These are phyloP conservation scores for Emericellopsis atlantica DNA, from an alignment of 2,329 filamentous ascomycete genomes.

Conservation along the genomic window DNA sequence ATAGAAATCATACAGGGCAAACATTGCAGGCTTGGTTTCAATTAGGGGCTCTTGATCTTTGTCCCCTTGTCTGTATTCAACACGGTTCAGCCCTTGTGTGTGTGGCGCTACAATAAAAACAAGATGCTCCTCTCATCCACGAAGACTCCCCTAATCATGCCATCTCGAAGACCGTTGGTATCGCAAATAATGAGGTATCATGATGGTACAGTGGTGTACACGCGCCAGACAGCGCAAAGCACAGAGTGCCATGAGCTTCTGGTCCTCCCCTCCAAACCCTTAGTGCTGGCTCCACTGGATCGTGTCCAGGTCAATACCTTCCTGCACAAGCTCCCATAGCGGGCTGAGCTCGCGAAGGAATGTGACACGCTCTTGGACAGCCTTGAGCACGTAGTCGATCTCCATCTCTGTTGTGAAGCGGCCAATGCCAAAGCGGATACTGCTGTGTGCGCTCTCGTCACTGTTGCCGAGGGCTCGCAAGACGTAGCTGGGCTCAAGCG, in stretches of 20 bases:
- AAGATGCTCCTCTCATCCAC: too few species aligned
- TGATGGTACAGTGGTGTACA: conserved; percentile 12
- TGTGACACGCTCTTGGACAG: conserved; percentile 77
- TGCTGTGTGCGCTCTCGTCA: conserved; percentile 94
- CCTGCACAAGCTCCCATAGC: conserved; percentile 94
- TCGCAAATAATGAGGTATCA: conserved; percentile 7
- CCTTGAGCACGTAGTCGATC: conserved; percentile 95
- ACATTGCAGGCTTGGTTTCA: too few species aligned
- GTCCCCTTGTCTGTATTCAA: too few species aligned
- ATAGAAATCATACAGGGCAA: too few species aligned
- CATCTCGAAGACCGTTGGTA: not conserved
- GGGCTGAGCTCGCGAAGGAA: conserved; percentile 93
- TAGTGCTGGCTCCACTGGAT: conserved; percentile 98
- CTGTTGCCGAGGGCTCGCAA: conserved; percentile 88
- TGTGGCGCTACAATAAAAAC: too few species aligned
- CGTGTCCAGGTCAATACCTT: conserved; percentile 87
- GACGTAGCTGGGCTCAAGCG: conserved; percentile 92
- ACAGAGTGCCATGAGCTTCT: not conserved
- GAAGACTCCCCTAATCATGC: conserved; percentile 1
- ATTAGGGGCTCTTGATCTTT: too few species aligned
- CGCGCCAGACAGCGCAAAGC: not conserved
- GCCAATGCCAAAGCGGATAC: conserved; percentile 94
- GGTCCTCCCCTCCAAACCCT: conserved; percentile 9
- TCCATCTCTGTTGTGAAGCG: conserved; percentile 91
- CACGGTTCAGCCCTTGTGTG: too few species aligned